These are phyloP conservation scores for Exophiala aquamarina DNA, from an alignment of 2,329 filamentous ascomycete species.

Conservation along the genomic window DNA sequence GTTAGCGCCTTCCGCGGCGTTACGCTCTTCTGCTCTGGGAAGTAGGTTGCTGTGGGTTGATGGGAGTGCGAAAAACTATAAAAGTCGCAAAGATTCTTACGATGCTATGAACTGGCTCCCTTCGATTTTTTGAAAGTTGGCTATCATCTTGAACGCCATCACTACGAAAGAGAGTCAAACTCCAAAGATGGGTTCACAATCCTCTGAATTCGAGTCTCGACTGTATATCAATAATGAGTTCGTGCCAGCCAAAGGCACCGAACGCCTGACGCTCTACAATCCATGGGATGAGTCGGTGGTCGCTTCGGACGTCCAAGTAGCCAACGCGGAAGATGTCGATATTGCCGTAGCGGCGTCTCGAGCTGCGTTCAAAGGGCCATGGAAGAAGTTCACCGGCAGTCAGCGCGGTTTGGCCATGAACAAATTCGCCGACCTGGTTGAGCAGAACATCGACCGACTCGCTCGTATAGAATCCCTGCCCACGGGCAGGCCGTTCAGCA, in stretches of 20 bases:
- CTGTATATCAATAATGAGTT: constrained; percentile 47
- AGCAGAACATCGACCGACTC: constrained; percentile 29
- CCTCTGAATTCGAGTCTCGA: constrained; percentile 22
- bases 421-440: constrained; percentile 48
- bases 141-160: no score
- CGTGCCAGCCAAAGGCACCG: constrained; percentile 35
- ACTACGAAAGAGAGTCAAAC: no score
- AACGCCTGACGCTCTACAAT: constrained; percentile 37
- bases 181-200: neutral
- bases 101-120: no score
- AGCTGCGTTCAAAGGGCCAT: constrained; percentile 30
- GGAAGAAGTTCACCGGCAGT: constrained; percentile 27
- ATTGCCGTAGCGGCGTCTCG: constrained; percentile 36
- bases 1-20: no score
- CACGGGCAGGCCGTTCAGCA: constrained; percentile 63
- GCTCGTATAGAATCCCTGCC: constrained; percentile 33
- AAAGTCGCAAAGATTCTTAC: no score
- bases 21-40: no score
- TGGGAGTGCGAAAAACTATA: no score
- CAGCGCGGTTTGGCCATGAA: constrained; percentile 26
- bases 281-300: constrained; percentile 33
- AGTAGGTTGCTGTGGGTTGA: no score
- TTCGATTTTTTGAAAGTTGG: no score
- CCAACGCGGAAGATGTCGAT: constrained; percentile 35
- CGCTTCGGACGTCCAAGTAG: constrained; percentile 32